Evolutionary conservation across 139 green algal species (phyloP).

Genomic region (Asterochloris sp.): DNA sequence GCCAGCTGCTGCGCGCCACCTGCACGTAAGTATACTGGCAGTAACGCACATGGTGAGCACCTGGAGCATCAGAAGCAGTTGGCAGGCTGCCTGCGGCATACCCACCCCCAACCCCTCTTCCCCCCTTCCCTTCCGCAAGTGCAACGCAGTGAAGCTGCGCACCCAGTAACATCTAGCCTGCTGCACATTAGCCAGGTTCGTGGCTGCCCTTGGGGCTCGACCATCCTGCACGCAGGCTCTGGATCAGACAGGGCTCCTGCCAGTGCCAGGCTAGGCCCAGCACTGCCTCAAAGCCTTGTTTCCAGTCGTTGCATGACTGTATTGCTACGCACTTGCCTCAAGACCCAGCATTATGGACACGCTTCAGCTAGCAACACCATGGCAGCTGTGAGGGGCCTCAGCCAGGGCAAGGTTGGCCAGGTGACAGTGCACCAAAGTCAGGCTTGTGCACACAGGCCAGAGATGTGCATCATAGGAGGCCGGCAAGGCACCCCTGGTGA

Average conservation of each 20-base stretch:
- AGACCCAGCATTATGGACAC: too few relatives aligned
- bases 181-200: not conserved
- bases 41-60: not conserved
- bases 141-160: not conserved
- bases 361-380: not conserved
- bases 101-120: not conserved
- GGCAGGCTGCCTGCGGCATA: not conserved
- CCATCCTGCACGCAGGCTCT: too few relatives aligned
- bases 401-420: not conserved
- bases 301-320: too few relatives aligned
- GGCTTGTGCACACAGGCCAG: too few relatives aligned
- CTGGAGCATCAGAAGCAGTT: not conserved
- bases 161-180: not conserved
- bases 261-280: too few relatives aligned
- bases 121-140: not conserved
- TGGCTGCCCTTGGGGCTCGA: too few relatives aligned
- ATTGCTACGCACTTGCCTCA: too few relatives aligned
- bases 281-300: too few relatives aligned
- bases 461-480: not conserved
- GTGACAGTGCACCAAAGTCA: not conserved
- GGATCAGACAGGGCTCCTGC: too few relatives aligned
- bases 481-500: not conserved
- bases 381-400: not conserved
- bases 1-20: conserved; percentile 11
- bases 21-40: not conserved